Base-by-base conservation (phyloP, 2,329 filamentous ascomycete genomes). In the Ustulina deusta region DNA sequence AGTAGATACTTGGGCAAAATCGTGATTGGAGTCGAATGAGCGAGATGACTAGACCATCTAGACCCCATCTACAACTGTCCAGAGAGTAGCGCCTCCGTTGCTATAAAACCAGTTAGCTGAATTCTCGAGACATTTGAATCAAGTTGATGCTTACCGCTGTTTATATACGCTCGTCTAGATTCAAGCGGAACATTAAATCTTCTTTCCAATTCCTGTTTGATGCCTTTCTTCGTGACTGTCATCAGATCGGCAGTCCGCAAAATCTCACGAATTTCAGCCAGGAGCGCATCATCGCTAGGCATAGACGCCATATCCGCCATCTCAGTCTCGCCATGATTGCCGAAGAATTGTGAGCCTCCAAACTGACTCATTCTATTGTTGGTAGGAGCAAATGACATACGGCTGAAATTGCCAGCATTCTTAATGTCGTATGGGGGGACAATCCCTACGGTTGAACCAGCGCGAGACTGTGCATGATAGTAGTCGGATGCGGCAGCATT, bases 191-290 rank as follows among this genome's bases (percentile, higher is more conserved):
- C 90, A 69, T 92, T 93, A 77, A 99, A 99, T 70, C 94, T 88
- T 76, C 90, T 89, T 85, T 99, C 96, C 65, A 99, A 83, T 83
- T 99, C 96, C 73, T 88, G 83, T 86, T 98, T 98, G 81, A 99
- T 92, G 75, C 92, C 93, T 89, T 99, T 99, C 89, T 99, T 99
- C 72, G 96, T 99, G 49, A 99, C 93, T 4, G 89, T 94, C 96
- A 99, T 99, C 77, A 99, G 83, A 81, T 99, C 96, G 1, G 94
- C 94, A 13, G 92, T 97, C 74, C 90, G 88, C 69, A 99, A 84
- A 71, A 99, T 97, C 77, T 97, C 94, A 59, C 96, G 89, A 74
- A 99, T 99, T 85, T 99, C 96, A 0, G 93, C 91, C 70, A 99
- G 83, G 57, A 99, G 85, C 11, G 93, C 91, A 76, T 99, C 96